Evolutionary conservation across 257 asterid genomes (phyloP).

Genomic region (Nicotiana tabacum): DNA sequence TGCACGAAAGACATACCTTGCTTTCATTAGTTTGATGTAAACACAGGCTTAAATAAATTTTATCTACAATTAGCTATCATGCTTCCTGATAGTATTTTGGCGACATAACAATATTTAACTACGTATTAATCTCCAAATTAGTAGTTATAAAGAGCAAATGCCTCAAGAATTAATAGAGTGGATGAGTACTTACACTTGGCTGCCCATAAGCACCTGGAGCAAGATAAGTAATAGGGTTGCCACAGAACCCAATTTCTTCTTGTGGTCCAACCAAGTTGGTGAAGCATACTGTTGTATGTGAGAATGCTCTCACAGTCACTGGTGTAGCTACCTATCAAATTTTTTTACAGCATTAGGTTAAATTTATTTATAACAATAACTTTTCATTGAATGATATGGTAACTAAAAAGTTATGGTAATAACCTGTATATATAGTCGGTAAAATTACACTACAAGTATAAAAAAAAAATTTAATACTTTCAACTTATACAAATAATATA

Average conservation of each 20-base stretch:
- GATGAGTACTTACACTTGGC: conserved; percentile 13
- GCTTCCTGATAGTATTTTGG: not conserved
- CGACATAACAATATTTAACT: not conserved
- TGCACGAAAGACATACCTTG: too few species aligned
- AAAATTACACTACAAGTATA: too few species aligned
- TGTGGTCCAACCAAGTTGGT: conserved; percentile 18
- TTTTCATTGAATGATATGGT: too few species aligned
- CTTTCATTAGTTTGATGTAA: too few species aligned
- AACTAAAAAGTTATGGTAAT: too few species aligned
- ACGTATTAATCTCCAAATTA: not conserved
- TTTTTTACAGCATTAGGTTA: not conserved
- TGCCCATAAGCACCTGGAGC: conserved; percentile 15
- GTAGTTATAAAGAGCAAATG: not conserved
- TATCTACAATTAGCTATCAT: not conserved
- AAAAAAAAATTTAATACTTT: too few species aligned
- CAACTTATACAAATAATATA: too few species aligned
- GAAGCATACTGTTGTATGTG: conserved; percentile 16
- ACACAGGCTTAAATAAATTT: too few species aligned
- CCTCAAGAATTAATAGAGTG: not conserved
- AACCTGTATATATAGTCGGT: not conserved
- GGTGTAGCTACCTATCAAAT: not conserved
- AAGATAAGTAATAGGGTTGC: conserved; percentile 7
- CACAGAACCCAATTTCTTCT: conserved; percentile 18
- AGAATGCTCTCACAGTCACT: not conserved
- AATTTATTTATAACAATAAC: not conserved